phyloP scores from a whole-genome alignment of 176 grass and related monocot species.

The Phoenix roebelenii region DNA sequence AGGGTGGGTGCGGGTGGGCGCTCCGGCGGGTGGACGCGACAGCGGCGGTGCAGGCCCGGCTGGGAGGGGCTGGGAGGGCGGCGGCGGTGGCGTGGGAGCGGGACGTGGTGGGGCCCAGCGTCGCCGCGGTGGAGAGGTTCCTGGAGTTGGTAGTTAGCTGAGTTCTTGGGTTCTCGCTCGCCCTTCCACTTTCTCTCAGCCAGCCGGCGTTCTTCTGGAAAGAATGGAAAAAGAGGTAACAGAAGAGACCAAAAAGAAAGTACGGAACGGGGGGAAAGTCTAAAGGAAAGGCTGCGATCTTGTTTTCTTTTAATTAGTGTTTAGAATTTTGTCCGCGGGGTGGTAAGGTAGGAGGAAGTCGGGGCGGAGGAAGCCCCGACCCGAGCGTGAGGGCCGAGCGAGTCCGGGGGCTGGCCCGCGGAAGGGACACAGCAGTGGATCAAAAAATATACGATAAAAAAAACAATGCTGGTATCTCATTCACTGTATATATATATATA shows the following conservation, averaged over 20 bases:
- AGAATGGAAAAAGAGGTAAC: no score
- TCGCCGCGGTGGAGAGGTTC: slow-evolving; percentile 43
- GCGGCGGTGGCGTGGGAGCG: slow-evolving; percentile 34
- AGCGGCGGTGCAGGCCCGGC: slow-evolving; percentile 25
- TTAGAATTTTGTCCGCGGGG: slow-evolving; percentile 8
- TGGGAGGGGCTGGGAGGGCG: neutral
- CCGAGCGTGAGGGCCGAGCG: slow-evolving; percentile 21
- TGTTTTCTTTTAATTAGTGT: no score
- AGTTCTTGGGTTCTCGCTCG: no score
- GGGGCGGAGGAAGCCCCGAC: slow-evolving; percentile 12
- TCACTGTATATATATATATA: no score
- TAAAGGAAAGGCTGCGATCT: neutral
- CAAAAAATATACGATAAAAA: no score
- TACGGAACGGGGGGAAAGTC: neutral
- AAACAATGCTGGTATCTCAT: no score
- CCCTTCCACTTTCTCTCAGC: no score
- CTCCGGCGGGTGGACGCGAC: slow-evolving; percentile 50
- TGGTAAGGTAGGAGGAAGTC: neutral
- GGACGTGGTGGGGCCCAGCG: slow-evolving; percentile 38
- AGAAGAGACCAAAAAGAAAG: neutral
- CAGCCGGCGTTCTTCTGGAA: no score
- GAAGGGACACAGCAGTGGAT: no score
- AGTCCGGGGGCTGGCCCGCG: neutral
- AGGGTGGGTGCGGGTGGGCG: slow-evolving; percentile 39
- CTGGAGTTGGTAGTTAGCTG: neutral